These are phyloP conservation scores for Euphorbia pulcherrima DNA, from an alignment of 345 rosid genomes.

Conservation along the genomic window DNA sequence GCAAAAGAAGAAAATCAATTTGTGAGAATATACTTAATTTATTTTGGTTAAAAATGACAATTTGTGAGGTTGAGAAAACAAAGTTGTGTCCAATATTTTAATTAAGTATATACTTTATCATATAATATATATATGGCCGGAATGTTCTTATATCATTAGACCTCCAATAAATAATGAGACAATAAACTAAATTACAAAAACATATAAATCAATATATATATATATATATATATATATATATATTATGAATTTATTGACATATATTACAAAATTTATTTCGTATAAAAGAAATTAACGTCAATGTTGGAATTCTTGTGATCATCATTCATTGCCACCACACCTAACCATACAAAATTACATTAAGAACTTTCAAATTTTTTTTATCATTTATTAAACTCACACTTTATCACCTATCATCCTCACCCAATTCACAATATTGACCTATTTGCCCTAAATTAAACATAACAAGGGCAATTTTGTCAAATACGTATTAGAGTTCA, in stretches of 20 bases:
- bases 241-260: background rate
- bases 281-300: slow-evolving; percentile 23
- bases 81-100: background rate
- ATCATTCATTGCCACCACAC: slow-evolving; percentile 27
- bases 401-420: background rate
- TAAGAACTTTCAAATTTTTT: background rate
- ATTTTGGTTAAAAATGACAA: background rate
- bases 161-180: background rate
- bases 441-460: too few species aligned
- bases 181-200: background rate
- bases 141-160: background rate
- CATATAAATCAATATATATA: background rate
- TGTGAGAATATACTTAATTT: background rate
- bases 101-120: slow-evolving; percentile 2
- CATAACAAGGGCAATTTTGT: background rate
- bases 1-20: background rate
- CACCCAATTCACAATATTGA: too few species aligned
- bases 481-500: too few species aligned
- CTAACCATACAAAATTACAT: background rate
- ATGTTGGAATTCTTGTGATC: slow-evolving; percentile 47
- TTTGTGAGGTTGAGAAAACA: slow-evolving; percentile 2
- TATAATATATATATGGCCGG: background rate
- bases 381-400: background rate
- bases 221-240: background rate
- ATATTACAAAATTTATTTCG: background rate